phyloP scores from a whole-genome alignment of 2,329 filamentous ascomycete genomes.

The Trichoderma polysporum region DNA sequence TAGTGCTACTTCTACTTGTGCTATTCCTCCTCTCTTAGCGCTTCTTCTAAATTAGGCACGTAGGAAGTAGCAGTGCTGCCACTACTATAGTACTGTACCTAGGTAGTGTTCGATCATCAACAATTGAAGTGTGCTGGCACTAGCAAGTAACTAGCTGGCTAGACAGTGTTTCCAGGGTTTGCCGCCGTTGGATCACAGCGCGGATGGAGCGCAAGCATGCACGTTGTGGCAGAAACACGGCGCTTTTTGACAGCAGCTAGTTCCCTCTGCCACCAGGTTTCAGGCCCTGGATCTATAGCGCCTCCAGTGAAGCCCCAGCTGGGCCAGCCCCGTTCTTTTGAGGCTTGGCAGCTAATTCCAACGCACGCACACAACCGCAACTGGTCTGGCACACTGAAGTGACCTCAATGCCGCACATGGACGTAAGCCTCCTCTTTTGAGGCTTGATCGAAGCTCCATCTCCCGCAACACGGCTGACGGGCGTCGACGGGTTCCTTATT shows the following conservation, averaged over 20 bases:
- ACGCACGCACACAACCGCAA: not conserved
- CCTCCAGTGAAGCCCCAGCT: not conserved
- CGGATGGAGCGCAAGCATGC: no score
- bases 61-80: no score
- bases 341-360: conserved; percentile 11
- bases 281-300: conserved; percentile 2
- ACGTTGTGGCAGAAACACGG: not conserved
- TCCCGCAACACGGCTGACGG: conserved; percentile 14
- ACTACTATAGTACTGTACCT: no score
- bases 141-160: no score
- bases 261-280: not conserved
- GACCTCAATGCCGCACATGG: not conserved
- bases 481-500: conserved; percentile 8
- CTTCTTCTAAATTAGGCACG: not conserved
- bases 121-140: no score
- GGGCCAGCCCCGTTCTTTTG: not conserved
- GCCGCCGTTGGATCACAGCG: no score
- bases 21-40: not conserved
- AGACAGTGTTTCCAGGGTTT: no score
- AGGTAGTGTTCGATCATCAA: no score
- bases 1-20: not conserved
- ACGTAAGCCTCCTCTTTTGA: conserved; percentile 17
- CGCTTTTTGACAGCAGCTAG: not conserved
- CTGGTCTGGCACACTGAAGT: not conserved
- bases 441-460: conserved; percentile 11